phyloP scores from a whole-genome alignment of 371 early-diverging fungal genomes.

The Batkoa obscura region DNA sequence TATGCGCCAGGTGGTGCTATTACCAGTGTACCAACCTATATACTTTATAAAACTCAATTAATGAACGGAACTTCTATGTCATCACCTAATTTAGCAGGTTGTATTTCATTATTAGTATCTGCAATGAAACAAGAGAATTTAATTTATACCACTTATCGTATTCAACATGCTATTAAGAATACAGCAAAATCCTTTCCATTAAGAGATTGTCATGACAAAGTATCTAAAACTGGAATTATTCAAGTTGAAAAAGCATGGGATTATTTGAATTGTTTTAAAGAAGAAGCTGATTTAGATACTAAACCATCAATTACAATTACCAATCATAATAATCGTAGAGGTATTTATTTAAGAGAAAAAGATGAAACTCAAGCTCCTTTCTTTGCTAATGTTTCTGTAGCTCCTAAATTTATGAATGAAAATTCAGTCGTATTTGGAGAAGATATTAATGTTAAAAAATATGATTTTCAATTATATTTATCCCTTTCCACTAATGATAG shows the following conservation, averaged over 20 bases:
- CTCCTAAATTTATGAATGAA: conserved; percentile 59
- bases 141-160: conserved; percentile 57
- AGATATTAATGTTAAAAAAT: conserved; percentile 31
- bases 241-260: conserved; percentile 79
- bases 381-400: conserved; percentile 30
- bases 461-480: conserved; percentile 62
- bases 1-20: conserved; percentile 89
- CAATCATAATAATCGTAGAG: conserved; percentile 28
- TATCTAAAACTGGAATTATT: conserved; percentile 56
- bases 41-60: conserved; percentile 43
- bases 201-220: conserved; percentile 26
- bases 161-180: conserved; percentile 56
- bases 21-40: conserved; percentile 79
- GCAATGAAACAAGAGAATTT: conserved; percentile 45
- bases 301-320: conserved; percentile 27
- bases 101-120: conserved; percentile 60
- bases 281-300: conserved; percentile 42
- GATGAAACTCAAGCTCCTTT: conserved; percentile 47
- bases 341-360: conserved; percentile 69
- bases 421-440: conserved; percentile 32
- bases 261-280: conserved; percentile 38
- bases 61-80: conserved; percentile 89
- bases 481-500: conserved; percentile 41
- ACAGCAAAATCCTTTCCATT: conserved; percentile 35
- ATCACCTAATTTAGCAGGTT: conserved; percentile 80